A percentile compares a stretch with the other conserved stretches of the same genome.
Evolutionary conservation across 2,329 filamentous ascomycete species (phyloP).

Genomic region (Nothophaeocryptopus gaeumannii): DNA sequence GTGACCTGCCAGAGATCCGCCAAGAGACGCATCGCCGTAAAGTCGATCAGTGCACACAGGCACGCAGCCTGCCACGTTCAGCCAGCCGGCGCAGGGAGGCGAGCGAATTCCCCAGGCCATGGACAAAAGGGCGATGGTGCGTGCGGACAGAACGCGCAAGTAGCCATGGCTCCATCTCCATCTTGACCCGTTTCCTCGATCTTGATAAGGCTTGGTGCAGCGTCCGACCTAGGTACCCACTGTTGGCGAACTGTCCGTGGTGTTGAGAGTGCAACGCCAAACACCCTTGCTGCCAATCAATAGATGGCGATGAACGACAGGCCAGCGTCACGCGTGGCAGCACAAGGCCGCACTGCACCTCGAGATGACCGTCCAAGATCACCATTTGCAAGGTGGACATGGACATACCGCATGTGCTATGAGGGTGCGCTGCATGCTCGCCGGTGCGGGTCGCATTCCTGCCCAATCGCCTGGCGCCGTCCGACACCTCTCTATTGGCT

Average conservation of each 20-base stretch:
- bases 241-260: constrained; percentile 9
- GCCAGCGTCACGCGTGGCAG: constrained; percentile 17
- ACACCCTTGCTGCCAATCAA: constrained; percentile 22
- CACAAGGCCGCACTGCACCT: constrained; percentile 5
- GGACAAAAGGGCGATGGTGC: constrained; percentile 1
- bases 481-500: constrained; percentile 15
- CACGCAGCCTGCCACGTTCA: constrained; percentile 17
- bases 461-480: constrained; percentile 9
- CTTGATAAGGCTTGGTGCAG: constrained; percentile 18
- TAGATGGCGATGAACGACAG: constrained; percentile 7
- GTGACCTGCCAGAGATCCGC: constrained; percentile 9
- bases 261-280: constrained; percentile 17
- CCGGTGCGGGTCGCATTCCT: constrained; percentile 8
- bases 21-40: neutral
- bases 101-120: neutral
- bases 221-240: constrained; percentile 2
- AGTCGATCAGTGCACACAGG: neutral
- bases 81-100: constrained; percentile 6
- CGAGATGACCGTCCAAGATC: constrained; percentile 7
- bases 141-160: constrained; percentile 9
- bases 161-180: constrained; percentile 10
- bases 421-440: no score
- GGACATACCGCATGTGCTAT: constrained; percentile 1
- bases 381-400: constrained; percentile 10
- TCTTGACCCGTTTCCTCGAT: neutral